Conservation (phyloP, 352 stramenopile species). For the Phytophthora nicotianae region DNA sequence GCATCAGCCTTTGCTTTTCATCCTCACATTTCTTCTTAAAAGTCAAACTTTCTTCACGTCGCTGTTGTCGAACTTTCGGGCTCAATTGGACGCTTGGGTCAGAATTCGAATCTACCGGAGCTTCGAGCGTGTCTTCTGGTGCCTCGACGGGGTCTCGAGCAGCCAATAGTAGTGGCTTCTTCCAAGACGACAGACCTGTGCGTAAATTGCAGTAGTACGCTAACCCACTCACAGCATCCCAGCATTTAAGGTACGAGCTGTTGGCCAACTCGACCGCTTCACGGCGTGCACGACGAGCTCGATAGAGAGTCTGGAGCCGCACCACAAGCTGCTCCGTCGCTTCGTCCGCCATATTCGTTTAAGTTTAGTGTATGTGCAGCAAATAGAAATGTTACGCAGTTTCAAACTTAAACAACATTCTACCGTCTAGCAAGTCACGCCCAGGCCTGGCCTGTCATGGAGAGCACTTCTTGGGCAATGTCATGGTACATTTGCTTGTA, state of each 20-base stretch:
- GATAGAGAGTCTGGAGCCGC: constrained; percentile 43
- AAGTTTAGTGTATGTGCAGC: constrained; percentile 12
- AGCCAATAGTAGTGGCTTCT: constrained; percentile 48
- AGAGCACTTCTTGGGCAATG: constrained; percentile 48
- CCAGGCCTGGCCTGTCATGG: constrained; percentile 27
- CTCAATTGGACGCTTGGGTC: constrained; percentile 15
- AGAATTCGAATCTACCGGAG: background rate
- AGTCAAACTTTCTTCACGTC: constrained; percentile 33
- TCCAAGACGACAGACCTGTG: constrained; percentile 51
- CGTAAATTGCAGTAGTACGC: constrained; percentile 58
- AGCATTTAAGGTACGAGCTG: constrained; percentile 53
- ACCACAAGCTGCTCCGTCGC: constrained; percentile 30
- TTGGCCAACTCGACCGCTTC: constrained; percentile 33
- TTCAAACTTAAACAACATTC: background rate
- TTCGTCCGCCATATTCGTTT: constrained; percentile 6
- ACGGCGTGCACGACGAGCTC: constrained; percentile 36
- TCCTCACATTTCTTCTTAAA: constrained; percentile 44
- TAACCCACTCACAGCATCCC: constrained; percentile 42
- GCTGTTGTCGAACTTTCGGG: constrained; percentile 31
- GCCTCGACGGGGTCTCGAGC: constrained; percentile 21
- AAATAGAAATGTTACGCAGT: background rate
- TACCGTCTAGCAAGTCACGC: background rate
- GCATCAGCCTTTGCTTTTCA: constrained; percentile 39
- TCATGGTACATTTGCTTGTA: constrained; percentile 57
- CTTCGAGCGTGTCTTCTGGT: background rate